A percentile compares a stretch with the other conserved stretches of the same genome.
Evolutionary conservation across 805 yeast genomes (phyloP).

Genomic region (Saccharomycopsis javanensis): DNA sequence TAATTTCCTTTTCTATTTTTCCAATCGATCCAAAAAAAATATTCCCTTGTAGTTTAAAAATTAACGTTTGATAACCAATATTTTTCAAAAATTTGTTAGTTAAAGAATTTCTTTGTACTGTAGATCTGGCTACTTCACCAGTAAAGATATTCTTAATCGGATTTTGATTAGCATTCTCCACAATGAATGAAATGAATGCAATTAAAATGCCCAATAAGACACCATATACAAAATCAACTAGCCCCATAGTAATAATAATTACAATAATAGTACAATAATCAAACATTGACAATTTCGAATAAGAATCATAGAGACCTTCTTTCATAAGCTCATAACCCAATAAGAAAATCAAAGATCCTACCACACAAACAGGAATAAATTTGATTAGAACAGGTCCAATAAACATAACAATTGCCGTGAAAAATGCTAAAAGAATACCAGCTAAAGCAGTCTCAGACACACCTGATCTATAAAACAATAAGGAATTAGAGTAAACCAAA

Average conservation of each 20-base stretch:
- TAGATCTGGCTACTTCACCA: conserved; percentile 83
- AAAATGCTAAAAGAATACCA: conserved; percentile 79
- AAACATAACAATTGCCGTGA: conserved; percentile 72
- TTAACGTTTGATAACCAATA: conserved; percentile 86
- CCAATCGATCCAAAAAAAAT: conserved; percentile 94
- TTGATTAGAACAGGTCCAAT: conserved; percentile 92
- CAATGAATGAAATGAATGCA: conserved; percentile 92
- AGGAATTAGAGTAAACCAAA: conserved; percentile 88
- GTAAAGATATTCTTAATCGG: conserved; percentile 75
- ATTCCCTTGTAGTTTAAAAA: conserved; percentile 78
- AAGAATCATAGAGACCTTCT: conserved; percentile 81
- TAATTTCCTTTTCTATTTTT: conserved; percentile 69
- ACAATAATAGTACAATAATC: conserved; percentile 79
- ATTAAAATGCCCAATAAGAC: conserved; percentile 81
- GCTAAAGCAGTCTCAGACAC: conserved; percentile 75
- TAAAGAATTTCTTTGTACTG: conserved; percentile 82
- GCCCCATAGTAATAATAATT: conserved; percentile 92
- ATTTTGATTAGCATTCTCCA: conserved; percentile 77
- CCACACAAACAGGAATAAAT: conserved; percentile 90
- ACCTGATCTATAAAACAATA: conserved; percentile 86
- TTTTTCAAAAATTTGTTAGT: conserved; percentile 77
- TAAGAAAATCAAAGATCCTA: conserved; percentile 82
- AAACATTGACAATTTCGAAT: conserved; percentile 59
- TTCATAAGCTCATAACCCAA: conserved; percentile 83
- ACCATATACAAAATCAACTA: conserved; percentile 90